Base-by-base conservation (phyloP, 192 early-diverging fungal genomes). In the Anaeromyces robustus region DNA sequence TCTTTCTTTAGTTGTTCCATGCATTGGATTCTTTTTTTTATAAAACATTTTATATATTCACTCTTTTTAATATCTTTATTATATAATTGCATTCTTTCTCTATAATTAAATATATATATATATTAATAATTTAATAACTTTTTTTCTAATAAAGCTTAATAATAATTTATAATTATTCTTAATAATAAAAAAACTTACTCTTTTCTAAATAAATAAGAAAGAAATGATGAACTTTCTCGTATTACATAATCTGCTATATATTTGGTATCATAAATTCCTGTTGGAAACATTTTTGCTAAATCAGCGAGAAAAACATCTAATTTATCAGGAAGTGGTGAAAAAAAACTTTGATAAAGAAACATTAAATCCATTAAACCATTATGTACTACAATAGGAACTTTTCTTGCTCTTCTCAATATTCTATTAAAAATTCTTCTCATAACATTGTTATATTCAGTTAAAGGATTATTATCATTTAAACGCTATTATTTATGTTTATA, bases 311-410 rank as follows among this genome's bases (percentile, higher is more conserved):
- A 96, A 0, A 87, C 87, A 43, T 86, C 84, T 77, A 97, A 84
- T 11, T 88, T 84, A 31, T 83, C 83, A 0, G 98, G 98, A 30
- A 98, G 86, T 32, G 88, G 85, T 0, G 94, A 92, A 82, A 94
- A 94, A 81, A 99, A 95, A 18, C 92, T 84, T 52, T 96, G 92
- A 84, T 98, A 98, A 16, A 99, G 79, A 84, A 96, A 98, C 81
- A 97, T 91, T 17, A 98, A 83, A 84, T 99, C 98, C 31, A 97
- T 86, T 29, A 98, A 86, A 0, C 97, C 98, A 84, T 98, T 98
- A 89, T 99, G 98, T 0, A 96, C 86, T 14, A 96, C 89, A 22
- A 99, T 83, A 2, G 95, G 94, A 19, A 92, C 83, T 22, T 83
- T 84, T 9, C 80, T 80, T 22, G 79, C 43, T 22, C 43, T 52